Percentiles rank a stretch among this genome's conserved stretches.
Evolutionary conservation across 2,329 filamentous ascomycete species (phyloP).

Genomic region (Pestalotiopsis sp.): DNA sequence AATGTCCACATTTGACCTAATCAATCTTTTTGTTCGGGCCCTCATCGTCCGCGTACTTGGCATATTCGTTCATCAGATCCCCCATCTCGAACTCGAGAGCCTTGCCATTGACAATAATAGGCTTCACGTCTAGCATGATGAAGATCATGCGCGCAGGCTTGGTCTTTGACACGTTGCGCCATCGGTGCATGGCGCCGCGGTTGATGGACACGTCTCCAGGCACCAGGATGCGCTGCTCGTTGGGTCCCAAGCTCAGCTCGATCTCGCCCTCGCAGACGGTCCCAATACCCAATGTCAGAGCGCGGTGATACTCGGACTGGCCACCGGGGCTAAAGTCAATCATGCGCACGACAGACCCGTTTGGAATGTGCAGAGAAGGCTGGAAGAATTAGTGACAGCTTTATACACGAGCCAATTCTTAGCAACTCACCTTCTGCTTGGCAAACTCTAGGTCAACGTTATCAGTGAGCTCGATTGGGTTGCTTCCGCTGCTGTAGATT

Average conservation of each 20-base stretch:
- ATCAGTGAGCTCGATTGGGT: constrained; percentile 17
- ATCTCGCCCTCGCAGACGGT: constrained; percentile 48
- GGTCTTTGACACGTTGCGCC: constrained; percentile 34
- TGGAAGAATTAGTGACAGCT: neutral
- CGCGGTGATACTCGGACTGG: constrained; percentile 10
- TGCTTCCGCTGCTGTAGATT: constrained; percentile 16
- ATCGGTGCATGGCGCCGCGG: constrained; percentile 44
- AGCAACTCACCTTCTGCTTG: neutral
- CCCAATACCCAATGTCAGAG: constrained; percentile 41
- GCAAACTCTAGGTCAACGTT: constrained; percentile 18
- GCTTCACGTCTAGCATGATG: constrained; percentile 27
- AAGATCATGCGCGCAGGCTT: constrained; percentile 41
- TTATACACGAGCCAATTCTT: too few species aligned
- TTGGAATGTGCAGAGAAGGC: neutral
- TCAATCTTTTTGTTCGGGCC: constrained; percentile 2
- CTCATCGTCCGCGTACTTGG: constrained; percentile 13
- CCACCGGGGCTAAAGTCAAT: constrained; percentile 20
- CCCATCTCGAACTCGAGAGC: constrained; percentile 25
- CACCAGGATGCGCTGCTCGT: constrained; percentile 37
- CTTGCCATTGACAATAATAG: constrained; percentile 19
- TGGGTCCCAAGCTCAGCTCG: constrained; percentile 44
- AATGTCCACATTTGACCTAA: too few species aligned
- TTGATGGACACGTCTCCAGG: constrained; percentile 49
- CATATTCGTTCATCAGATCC: constrained; percentile 25
- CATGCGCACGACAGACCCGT: neutral